A percentile compares a stretch with the other conserved stretches of the same genome.
These are phyloP conservation scores for Cryomyces minteri DNA, from an alignment of 495 filamentous ascomycete species.

Conservation along the genomic window DNA sequence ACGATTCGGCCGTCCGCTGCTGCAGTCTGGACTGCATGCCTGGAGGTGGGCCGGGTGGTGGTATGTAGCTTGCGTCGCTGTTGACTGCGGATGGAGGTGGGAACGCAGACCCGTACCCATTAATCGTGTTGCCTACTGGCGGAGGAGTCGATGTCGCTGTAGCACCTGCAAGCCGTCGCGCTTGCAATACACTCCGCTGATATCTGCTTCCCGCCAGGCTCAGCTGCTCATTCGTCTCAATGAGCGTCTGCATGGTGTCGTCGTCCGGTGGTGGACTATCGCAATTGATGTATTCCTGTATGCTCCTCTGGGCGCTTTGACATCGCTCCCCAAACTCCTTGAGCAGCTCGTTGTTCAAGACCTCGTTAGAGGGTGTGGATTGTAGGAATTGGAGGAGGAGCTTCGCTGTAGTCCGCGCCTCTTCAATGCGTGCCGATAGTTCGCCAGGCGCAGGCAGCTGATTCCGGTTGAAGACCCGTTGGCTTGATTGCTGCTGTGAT, in stretches of 20 bases:
- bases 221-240: conserved; percentile 87
- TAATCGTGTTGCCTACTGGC: background rate
- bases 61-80: no score
- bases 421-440: conserved; percentile 66
- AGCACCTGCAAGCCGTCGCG: conserved; percentile 20
- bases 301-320: conserved; percentile 50
- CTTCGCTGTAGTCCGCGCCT: conserved; percentile 76
- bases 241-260: conserved; percentile 77
- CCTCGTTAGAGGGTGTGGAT: conserved; percentile 56
- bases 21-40: no score
- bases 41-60: no score
- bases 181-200: conserved; percentile 61
- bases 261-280: conserved; percentile 70
- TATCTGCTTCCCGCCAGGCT: conserved; percentile 59
- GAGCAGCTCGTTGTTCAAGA: conserved; percentile 68
- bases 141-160: background rate
- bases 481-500: conserved; percentile 1
- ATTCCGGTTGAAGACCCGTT: conserved; percentile 8
- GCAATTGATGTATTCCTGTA: conserved; percentile 69
- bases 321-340: conserved; percentile 87
- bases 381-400: conserved; percentile 79
- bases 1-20: no score
- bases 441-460: conserved; percentile 60
- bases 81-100: background rate
- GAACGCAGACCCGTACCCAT: no score